Evolutionary conservation across 768 basidiomycete species (phyloP), one percentile per base, ranked within the genome.

Genomic region (Suillus subluteus): DNA sequence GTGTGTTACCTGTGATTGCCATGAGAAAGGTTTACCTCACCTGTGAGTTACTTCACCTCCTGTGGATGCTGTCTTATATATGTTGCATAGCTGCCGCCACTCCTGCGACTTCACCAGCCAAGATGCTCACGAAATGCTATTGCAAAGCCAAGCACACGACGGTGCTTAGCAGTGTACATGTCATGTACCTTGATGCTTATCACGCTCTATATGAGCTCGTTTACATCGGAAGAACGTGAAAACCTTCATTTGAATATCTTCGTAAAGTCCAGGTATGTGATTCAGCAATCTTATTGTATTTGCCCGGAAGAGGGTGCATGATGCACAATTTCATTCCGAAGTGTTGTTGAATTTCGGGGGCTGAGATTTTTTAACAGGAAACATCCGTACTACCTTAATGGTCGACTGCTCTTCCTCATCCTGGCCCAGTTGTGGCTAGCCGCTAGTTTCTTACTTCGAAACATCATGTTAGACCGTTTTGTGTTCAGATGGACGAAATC

Each of bases 321-420:
- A 23, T 13, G 7, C 23, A 23, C 46, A 13, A 54, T 65, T 11
- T 5, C 50, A 43, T 26, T 3, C 13, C 18, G 18, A 35, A n/a
- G n/a, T n/a, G n/a, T n/a, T 54, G 26, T 40, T 30, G 12, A 50
- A 41, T 32, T 55, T 50, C 40, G 65, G 26, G 46, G 64, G 41
- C 30, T 26, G 32, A 37, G 44, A 66, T 65, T 37, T 52, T 52
- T 65, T 15, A 48, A 16, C 67, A 92, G 91, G 72, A 92, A 90
- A 76, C 90, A 93, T 67, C 91, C 90, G 0, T 86, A 87, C 68
- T 88, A 91, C 71, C 80, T 92, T 26, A 92, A 92, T 63, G 90
- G 90, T 1, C 85, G 86, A 21, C 77, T 91, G 6, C 68, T 92
- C 9, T 91, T 90, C 72, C 73, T 91, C 21, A 62, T 86, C 32